Percentiles rank a stretch among this genome's conserved stretches.
Evolutionary conservation across 768 basidiomycete species (phyloP).

Genomic region (Tephrocybe rancida): DNA sequence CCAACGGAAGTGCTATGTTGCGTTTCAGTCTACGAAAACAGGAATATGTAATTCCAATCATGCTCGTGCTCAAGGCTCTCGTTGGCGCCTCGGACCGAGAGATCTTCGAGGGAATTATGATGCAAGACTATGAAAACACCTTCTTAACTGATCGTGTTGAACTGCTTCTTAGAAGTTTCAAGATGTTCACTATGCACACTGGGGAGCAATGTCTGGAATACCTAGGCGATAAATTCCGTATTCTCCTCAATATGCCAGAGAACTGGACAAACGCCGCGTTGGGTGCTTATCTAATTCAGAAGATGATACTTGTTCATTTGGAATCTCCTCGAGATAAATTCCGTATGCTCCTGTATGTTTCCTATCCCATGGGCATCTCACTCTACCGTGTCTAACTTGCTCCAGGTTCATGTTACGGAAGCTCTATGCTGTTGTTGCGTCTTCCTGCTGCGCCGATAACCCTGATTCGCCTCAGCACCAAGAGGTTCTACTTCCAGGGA

Average conservation of each 20-base stretch:
- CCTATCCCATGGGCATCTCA: not conserved
- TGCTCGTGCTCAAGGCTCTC: conserved; percentile 94
- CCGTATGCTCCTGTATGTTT: conserved; percentile 84
- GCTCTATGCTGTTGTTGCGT: conserved; percentile 88
- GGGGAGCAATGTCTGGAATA: conserved; percentile 93
- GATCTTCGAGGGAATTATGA: conserved; percentile 94
- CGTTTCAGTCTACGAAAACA: conserved; percentile 97
- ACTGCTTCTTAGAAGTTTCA: conserved; percentile 91
- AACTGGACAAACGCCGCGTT: conserved; percentile 87
- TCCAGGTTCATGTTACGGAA: conserved; percentile 96
- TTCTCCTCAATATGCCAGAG: conserved; percentile 88
- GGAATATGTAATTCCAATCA: conserved; percentile 97
- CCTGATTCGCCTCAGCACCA: conserved; percentile 99
- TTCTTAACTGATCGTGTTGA: conserved; percentile 98
- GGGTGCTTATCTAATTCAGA: conserved; percentile 82
- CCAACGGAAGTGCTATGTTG: conserved; percentile 95
- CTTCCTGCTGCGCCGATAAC: conserved; percentile 90
- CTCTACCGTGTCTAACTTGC: conserved; percentile 5
- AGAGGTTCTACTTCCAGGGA: conserved; percentile 93
- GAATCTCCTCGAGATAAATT: conserved; percentile 91
- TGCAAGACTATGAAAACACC: conserved; percentile 96
- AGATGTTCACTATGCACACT: conserved; percentile 86
- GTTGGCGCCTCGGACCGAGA: conserved; percentile 92
- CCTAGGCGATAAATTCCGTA: conserved; percentile 94
- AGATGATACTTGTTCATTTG: conserved; percentile 89